Base-by-base conservation (phyloP, 495 filamentous ascomycete species). In the Trichocladium antarcticum region DNA sequence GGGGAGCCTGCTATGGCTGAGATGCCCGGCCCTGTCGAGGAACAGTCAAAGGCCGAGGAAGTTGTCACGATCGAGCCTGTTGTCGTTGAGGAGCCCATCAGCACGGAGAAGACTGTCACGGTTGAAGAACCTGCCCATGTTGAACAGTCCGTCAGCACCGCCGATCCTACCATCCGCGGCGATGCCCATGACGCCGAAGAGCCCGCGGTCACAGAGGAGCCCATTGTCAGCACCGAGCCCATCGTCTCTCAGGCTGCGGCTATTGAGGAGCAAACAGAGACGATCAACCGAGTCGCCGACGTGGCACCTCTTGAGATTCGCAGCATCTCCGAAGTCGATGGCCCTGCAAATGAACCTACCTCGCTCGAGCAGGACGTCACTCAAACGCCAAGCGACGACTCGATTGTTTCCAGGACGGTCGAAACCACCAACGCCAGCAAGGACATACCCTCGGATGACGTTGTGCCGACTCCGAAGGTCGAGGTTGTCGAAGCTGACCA, bases 51-150 rank as follows among this genome's bases (percentile, higher is more conserved):
- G 16, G 28, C 31, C 37, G 38, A 28, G 10, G 21, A 7, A 7
- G 3, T 12, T 11, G 20, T 27, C n/a, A 7, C 37, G 3, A 21
- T 8, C n/a, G 34, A 37, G 34, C 2, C 41, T 47, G 11, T 14
- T 34, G 11, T 3, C 21, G 47, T 34, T n/a, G 49, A 47, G 20
- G 47, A 55, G 17, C 17, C 44, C 7, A 20, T 45, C 21, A 58
- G 59, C 31, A 28, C 39, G 6, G 24, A 31, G 12, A 20, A 35
- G 12, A 37, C 19, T 34, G 29, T 12, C 8, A 1, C 17, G 34
- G 21, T 17, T 10, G 44, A 42, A 31, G 42, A 54, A 8, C 24
- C 24, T 27, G 8, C 24, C 24, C 4, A 27, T 8, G 24, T 39
- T 5, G 19, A 27, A 12, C 49, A 12, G 20, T 12, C n/a, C 22